Conservation (phyloP, 768 basidiomycete genomes). For the Asterophora lycoperdoides region DNA sequence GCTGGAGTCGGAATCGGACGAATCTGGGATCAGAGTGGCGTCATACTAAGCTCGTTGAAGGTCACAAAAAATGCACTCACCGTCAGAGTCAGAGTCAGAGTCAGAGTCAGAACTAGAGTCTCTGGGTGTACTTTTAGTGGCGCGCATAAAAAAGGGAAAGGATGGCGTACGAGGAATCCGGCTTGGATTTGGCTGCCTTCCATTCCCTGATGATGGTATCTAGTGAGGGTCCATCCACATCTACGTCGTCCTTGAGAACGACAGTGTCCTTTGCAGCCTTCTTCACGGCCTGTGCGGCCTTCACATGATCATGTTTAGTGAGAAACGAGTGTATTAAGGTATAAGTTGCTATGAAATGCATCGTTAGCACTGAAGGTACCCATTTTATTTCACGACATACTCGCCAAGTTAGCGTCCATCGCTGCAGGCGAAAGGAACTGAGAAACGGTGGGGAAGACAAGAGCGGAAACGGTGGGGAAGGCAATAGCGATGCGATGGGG, state of each 20-base stretch:
- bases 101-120: conserved; percentile 3
- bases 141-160: conserved; percentile 5
- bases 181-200: conserved; percentile 37
- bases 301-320: conserved; percentile 55
- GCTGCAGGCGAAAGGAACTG: neutral
- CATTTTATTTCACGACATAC: conserved; percentile 30
- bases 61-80: conserved; percentile 2
- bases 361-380: neutral
- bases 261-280: conserved; percentile 65
- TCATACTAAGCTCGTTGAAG: neutral
- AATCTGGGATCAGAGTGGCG: neutral
- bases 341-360: conserved; percentile 56
- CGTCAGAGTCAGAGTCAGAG: conserved; percentile 25
- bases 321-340: conserved; percentile 74
- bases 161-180: conserved; percentile 18
- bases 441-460: neutral
- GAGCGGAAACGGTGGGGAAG: neutral
- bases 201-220: conserved; percentile 66
- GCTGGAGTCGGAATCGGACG: conserved; percentile 15
- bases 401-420: conserved; percentile 52
- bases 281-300: conserved; percentile 70
- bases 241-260: conserved; percentile 52
- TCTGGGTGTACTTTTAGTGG: conserved; percentile 1
- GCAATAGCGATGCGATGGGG: too few species aligned
- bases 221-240: conserved; percentile 47